phyloP scores from a whole-genome alignment of 169 alveolate species.

The Cryptosporidium canis region DNA sequence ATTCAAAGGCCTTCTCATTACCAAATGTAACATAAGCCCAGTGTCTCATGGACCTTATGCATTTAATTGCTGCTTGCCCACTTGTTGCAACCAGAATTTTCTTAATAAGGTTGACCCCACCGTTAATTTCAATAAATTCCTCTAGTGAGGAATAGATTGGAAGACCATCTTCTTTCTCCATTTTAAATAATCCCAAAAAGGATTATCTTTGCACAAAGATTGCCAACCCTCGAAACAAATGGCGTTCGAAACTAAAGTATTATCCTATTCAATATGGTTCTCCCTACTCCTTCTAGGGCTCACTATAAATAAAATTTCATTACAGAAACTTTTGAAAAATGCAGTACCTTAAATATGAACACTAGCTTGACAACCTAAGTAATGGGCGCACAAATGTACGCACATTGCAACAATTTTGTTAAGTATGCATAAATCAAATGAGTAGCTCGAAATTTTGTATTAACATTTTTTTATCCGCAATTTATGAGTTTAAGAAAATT shows the following conservation, averaged over 20 bases:
- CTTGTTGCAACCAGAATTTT: conserved; percentile 77
- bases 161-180: neutral
- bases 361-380: neutral
- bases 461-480: neutral
- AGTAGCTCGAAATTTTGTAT: neutral
- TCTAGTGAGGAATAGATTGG: conserved; percentile 37
- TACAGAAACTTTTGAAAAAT: neutral
- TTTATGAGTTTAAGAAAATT: neutral
- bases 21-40: conserved; percentile 78
- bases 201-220: neutral
- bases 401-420: conserved; percentile 1
- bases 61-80: conserved; percentile 80
- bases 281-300: neutral
- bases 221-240: neutral
- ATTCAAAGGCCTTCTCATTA: conserved; percentile 79
- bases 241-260: neutral
- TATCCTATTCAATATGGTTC: neutral
- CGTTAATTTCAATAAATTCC: conserved; percentile 35
- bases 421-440: neutral
- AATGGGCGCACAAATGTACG: conserved; percentile 1
- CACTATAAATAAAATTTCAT: neutral
- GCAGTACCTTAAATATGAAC: neutral
- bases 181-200: neutral
- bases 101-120: conserved; percentile 66
- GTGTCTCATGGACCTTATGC: conserved; percentile 77